Base-by-base conservation (phyloP, 106 monocot species). In the Dioscorea dumetorum region DNA sequence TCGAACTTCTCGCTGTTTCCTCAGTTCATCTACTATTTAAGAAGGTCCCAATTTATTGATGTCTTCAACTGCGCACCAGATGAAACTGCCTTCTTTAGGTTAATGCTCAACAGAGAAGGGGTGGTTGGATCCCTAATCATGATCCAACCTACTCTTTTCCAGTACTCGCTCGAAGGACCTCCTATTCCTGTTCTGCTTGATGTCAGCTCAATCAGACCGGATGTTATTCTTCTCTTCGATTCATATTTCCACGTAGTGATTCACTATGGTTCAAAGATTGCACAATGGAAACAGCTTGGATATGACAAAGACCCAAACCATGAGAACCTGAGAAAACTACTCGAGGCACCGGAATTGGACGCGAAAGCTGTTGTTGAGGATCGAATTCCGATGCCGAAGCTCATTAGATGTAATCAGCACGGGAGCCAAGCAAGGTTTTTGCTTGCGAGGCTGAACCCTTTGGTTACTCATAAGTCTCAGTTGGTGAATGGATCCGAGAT, bases 341-440 rank as follows among this genome's bases (percentile, higher is more conserved):
- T 92, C 16, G 97, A 91, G 78, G 97, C 89, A 12, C 86, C 88
- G 11, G 89, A 87, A 64, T 52, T 81, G 33, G 97, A 97, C 70
- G 92, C 86, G 2, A 87, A 76, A 50, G 64, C 80, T 0, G 70
- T 97, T 32, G 68, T 90, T 17, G 62, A 62, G 11, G 97, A 87
- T 6, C 82, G 97, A 15, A 72, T 92, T 32, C 97, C 97, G 0
- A 78, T 79, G 24, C 97, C 92, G 3, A 97, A 85, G 77, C 76
- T 97, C 17, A 73, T 97, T 17, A 84, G 80, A 58, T 97, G 97
- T 35, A 89, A 97, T 49, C 97, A 97, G 61, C 84, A 97, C 48
- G 78, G 97, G 22, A 97, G 97, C 77, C 97, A 97, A 59, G 97
- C 97, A 1, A 84, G 97, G 65, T 97, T 89, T 73, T 72, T 97